A percentile compares a stretch with the other conserved stretches of the same genome.
Evolutionary conservation across 192 early-diverging fungal genomes (phyloP).

Genomic region (Coemansia javaensis): DNA sequence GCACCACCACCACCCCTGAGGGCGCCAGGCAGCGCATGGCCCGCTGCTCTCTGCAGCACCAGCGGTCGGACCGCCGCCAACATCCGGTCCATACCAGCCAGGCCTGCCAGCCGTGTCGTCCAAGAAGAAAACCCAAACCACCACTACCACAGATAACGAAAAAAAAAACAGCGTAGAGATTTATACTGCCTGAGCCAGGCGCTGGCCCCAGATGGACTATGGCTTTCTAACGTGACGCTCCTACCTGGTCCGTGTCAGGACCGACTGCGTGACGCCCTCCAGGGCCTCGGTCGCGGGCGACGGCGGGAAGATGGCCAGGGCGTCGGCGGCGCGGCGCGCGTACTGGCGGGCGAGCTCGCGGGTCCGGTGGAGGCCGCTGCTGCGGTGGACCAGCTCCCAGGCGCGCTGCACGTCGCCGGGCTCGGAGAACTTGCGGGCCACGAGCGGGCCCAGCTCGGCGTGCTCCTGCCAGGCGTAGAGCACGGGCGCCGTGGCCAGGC

Average conservation of each 20-base stretch:
- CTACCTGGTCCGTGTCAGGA: conserved; percentile 78
- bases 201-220: too few relatives aligned
- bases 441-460: conserved; percentile 75
- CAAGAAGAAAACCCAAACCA: too few relatives aligned
- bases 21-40: too few relatives aligned
- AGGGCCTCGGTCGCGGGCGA: conserved; percentile 75
- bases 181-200: too few relatives aligned
- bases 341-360: conserved; percentile 68
- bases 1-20: too few relatives aligned
- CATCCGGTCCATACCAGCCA: too few relatives aligned
- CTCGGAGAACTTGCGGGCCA: conserved; percentile 78
- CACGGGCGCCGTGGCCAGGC: conserved; percentile 90
- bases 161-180: too few relatives aligned
- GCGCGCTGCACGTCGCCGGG: conserved; percentile 76
- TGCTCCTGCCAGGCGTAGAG: conserved; percentile 88
- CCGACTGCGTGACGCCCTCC: conserved; percentile 72
- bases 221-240: too few relatives aligned
- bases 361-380: conserved; percentile 73
- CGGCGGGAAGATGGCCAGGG: conserved; percentile 62
- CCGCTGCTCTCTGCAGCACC: too few relatives aligned
- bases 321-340: conserved; percentile 68
- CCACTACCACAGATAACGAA: too few relatives aligned
- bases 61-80: too few relatives aligned
- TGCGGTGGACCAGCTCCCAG: conserved; percentile 69
- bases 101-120: too few relatives aligned